These are phyloP conservation scores for Lecanicillium sp. DNA, from an alignment of 2,329 filamentous ascomycete species.

Conservation along the genomic window DNA sequence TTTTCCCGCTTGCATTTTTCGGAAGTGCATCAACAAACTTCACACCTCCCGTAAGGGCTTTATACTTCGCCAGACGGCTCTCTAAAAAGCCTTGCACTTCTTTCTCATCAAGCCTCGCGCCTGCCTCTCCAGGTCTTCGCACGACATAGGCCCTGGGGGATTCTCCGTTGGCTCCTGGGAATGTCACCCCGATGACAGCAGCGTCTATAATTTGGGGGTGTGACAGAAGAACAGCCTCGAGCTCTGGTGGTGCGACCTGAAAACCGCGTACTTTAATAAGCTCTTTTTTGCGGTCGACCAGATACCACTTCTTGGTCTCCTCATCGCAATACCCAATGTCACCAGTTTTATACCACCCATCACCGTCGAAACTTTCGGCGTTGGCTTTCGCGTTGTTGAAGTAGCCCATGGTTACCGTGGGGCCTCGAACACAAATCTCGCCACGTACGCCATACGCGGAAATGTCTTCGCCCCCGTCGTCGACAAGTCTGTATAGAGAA, in stretches of 20 bases:
- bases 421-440: slow-evolving; percentile 41
- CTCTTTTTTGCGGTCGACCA: slow-evolving; percentile 68
- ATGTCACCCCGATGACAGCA: slow-evolving; percentile 54
- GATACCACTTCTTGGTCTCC: slow-evolving; percentile 20
- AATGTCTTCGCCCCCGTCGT: slow-evolving; percentile 41
- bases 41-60: slow-evolving; percentile 59
- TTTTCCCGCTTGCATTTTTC: slow-evolving; percentile 9
- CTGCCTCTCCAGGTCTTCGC: neutral
- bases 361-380: slow-evolving; percentile 32
- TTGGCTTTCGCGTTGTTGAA: slow-evolving; percentile 45
- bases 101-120: neutral
- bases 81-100: neutral
- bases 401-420: slow-evolving; percentile 47
- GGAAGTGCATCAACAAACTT: slow-evolving; percentile 56
- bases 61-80: slow-evolving; percentile 46
- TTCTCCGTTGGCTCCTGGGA: slow-evolving; percentile 40
- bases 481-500: slow-evolving; percentile 39
- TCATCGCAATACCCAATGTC: slow-evolving; percentile 29
- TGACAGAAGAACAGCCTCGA: slow-evolving; percentile 28
- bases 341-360: slow-evolving; percentile 48
- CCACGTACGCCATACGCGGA: slow-evolving; percentile 31
- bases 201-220: slow-evolving; percentile 46
- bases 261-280: slow-evolving; percentile 54
- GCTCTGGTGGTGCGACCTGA: slow-evolving; percentile 50
- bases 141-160: slow-evolving; percentile 56